Base-by-base conservation (phyloP, 2,329 filamentous ascomycete genomes). In the Curvularia sp. region DNA sequence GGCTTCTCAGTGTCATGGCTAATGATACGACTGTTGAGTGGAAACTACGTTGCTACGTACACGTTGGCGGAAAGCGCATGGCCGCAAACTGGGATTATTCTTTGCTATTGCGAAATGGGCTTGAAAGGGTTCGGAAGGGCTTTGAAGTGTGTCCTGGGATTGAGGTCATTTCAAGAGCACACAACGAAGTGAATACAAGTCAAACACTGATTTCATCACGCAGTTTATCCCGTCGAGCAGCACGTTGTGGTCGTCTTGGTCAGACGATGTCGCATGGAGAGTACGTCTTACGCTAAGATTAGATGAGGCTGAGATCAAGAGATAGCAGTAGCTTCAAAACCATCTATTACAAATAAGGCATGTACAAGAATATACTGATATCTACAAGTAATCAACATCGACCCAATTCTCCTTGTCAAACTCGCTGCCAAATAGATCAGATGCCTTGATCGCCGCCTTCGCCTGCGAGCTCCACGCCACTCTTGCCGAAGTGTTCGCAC, bases 351-450 rank as follows among this genome's bases (percentile, higher is more conserved):
- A 9, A 4, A 46, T 5, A 3, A 46, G 13, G 30, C 19, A 21
- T 53, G 6, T 18, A 32, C 30, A 15, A 13, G 15, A 18, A 23
- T 7, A 5, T 30, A 19, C 8, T 19, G 13, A 6, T n/a, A 6
- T 42, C 28, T 57, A 57, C 42, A 57, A 57, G 2, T 57, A 69
- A 2, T 47, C 46, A 15, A 46, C n/a, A 43, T 69, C 65, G 4
- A 69, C 60, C 65, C 66, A 69, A 1, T 38, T 23, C 49, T 66
- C 66, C 30, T 57, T 63, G 23, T 64, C 45, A 32, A 63, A 69
- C 3, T 27, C 23, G 5, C n/a, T 18, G 1, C 65, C 65, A 41
- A 67, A 50, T 9, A 68, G 3, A n/a, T 63, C 59, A 25, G 57
- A 32, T 1, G 54, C 54, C 7, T 58, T 51, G 5, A 66, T 41